A percentile compares a stretch with the other conserved stretches of the same genome.
Evolutionary conservation across 1,284 basidiomycete genomes (phyloP).

Genomic region (Sphaerobolus stellatus): DNA sequence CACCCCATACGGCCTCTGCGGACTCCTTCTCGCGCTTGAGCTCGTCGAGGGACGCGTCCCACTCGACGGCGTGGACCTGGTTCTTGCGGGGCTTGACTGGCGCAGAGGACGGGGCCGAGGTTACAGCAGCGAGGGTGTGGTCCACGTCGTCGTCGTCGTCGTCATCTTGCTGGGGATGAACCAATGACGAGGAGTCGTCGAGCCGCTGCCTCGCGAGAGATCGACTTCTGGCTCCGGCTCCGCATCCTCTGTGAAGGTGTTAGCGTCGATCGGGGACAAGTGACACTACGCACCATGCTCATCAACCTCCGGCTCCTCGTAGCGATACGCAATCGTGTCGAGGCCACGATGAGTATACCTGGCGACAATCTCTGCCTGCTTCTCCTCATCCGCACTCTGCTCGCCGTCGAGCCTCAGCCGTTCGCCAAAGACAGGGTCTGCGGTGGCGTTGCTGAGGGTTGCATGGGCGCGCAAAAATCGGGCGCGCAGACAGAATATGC

Average conservation of each 20-base stretch:
- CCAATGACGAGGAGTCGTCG: conserved; percentile 36
- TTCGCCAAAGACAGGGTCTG: conserved; percentile 55
- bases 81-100: conserved; percentile 45
- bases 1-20: conserved; percentile 73
- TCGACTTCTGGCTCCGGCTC: conserved; percentile 68
- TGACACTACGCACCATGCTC: conserved; percentile 54
- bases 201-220: conserved; percentile 60
- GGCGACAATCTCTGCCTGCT: conserved; percentile 30
- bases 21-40: conserved; percentile 65
- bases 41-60: conserved; percentile 63
- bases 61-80: conserved; percentile 59
- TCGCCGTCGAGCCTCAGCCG: conserved; percentile 51
- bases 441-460: no score
- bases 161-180: conserved; percentile 34
- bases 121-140: conserved; percentile 52
- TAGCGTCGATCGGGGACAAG: background rate
- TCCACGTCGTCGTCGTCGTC: conserved; percentile 65
- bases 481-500: no score
- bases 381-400: conserved; percentile 49
- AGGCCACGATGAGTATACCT: conserved; percentile 59
- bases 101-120: conserved; percentile 27
- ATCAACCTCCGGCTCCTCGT: conserved; percentile 62
- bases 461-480: no score
- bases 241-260: conserved; percentile 52
- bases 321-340: conserved; percentile 68